Evolutionary conservation across 306 rosid genomes (phyloP), one percentile per base, ranked within the genome.

Genomic region (Betula pendula): DNA sequence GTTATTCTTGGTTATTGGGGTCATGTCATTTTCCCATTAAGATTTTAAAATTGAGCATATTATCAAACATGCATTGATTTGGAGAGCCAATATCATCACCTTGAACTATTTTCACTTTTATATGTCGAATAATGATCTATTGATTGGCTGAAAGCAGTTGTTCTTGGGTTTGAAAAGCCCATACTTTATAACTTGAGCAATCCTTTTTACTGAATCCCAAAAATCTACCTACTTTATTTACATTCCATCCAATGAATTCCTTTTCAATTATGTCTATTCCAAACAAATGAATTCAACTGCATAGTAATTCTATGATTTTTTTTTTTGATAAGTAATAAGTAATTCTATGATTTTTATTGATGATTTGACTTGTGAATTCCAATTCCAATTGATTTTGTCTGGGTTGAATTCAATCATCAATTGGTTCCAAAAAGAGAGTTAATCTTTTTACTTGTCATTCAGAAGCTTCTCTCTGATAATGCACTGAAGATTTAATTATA

Each of bases 401-500:
- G 1, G 42, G 42, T 38, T 38, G 42, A 38, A 38, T 38, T 5
- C 42, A 6, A 38, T 38, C 0, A 13, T 56, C 17, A 56, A 25
- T 56, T 56, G 3, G 22, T 62, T 62, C 6, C 10, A 33, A 62
- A 62, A 31, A 17, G 43, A 35, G 25, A 65, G 47, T 35, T 19
- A 19, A 35, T 10, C 47, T 43, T n/a, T 38, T 38, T 10, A 9
- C 70, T 40, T 3, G 8, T 56, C 16, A 56, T 56, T 56, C 63
- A 22, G 33, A 56, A 56, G 63, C 63, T 56, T 31, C 68, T 62
- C 43, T 62, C 44, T 62, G 8, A 13, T 15, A 55, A n/a, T 42
- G n/a, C 27, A 51, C 42, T 29, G 31, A 31, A 75, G 45, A 62
- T 74, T 38, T 60, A 35, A 62, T 69, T 15, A 22, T 62, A 51